Base-by-base conservation (phyloP, 805 yeast species). In the Suhomyces sp. region DNA sequence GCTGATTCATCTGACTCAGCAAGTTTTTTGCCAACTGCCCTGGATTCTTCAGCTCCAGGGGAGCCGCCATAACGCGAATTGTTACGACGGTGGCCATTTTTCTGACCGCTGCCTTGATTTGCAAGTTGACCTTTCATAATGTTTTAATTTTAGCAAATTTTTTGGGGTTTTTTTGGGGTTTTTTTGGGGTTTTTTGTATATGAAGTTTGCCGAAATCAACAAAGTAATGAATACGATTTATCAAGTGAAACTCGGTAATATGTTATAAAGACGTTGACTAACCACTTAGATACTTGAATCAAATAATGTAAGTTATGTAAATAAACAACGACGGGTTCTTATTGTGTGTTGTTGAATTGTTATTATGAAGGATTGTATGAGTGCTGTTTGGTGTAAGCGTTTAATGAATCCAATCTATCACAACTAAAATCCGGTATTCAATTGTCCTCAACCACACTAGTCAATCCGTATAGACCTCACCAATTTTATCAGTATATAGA, bases 11-110 rank as follows among this genome's bases (percentile, higher is more conserved):
- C 40, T 10, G 29, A 25, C 3, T 33, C 39, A 33, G 73, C 73
- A 10, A 81, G 82, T 27, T 72, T 70, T 27, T 79, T 73, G 17
- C 96, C 74, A 41, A 86, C 70, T 6, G 90, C 73, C 55, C 81
- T 81, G 37, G 81, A 17, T 37, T 37, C 41, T 17, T 37, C 41
- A 9, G 13, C 41, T 17, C 20, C 20, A 8, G 41, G 41, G 5
- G 50, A 17, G 25, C 20, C 22, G 46, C 53, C 54, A 50, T 46
- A 50, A 33, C 63, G 60, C 25, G 66, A 56, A 53, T 58, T 60
- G 25, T 64, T 46, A 45, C 66, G 64, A 49, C 68, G 68, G 48
- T 63, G 66, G 19, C 67, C 64, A 48, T 61, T 60, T 21, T 48
- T 43, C 39, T 55, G 49, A 51, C 47, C 44, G 52, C 31, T 49